Percentiles rank a stretch among this genome's conserved stretches.
phyloP scores from a whole-genome alignment of 163 green algal genomes.

The Volvox carteri region DNA sequence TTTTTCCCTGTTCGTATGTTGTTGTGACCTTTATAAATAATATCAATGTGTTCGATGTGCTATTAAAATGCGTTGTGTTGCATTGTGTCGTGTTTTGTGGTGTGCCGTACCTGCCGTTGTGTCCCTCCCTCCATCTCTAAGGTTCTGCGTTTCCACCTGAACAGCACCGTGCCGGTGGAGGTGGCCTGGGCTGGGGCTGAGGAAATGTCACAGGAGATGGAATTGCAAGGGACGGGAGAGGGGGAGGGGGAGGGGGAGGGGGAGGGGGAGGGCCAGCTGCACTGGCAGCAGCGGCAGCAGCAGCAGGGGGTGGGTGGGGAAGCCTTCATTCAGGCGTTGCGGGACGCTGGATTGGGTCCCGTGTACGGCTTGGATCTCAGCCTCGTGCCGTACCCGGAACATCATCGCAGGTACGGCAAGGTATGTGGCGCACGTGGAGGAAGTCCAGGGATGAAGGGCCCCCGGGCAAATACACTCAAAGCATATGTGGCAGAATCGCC shows the following conservation, averaged over 20 bases:
- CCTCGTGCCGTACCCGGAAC: constrained; percentile 25
- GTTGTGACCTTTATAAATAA: no score
- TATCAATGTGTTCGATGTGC: no score
- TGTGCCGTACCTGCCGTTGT: no score
- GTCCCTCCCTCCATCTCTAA: no score
- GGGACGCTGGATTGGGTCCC: constrained; percentile 19
- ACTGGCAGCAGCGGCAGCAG: neutral
- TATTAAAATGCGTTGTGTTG: no score
- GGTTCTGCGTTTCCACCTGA: constrained; percentile 28
- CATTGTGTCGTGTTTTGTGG: no score
- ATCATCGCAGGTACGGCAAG: constrained; percentile 19
- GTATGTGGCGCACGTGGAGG: neutral
- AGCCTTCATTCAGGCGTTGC: constrained; percentile 11
- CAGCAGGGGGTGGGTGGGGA: neutral
- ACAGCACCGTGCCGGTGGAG: constrained; percentile 34
- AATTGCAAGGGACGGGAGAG: neutral
- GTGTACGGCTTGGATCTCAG: constrained; percentile 46
- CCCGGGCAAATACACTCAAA: no score
- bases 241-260: neutral
- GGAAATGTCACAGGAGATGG: neutral
- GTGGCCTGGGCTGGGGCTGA: neutral
- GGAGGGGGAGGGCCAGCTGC: neutral
- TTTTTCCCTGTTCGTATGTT: no score
- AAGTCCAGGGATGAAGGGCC: no score
- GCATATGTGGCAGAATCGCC: no score